Evolutionary conservation across 495 filamentous ascomycete species (phyloP), one percentile per base, ranked within the genome.

Genomic region (Hyaloscypha finlandica): DNA sequence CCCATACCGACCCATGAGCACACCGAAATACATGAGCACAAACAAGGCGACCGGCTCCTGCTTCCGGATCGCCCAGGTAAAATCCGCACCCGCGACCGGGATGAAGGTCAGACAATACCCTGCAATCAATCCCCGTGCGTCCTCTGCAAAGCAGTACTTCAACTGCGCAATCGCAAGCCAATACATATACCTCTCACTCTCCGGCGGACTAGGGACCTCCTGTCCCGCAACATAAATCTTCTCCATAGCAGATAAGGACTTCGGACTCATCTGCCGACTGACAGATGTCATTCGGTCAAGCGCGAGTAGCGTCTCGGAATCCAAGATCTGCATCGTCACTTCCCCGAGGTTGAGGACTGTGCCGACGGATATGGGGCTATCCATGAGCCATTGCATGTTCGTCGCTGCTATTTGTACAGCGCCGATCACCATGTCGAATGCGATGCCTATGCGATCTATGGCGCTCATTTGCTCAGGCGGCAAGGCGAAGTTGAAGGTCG

Each of bases 11-110:
- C 68, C 60, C 30, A 78, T 6, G 19, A 76, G 61, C 39, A 78
- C 72, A 1, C 64, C 63, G 73, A 74, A 78, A 62, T 76, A 70
- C 68, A 76, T 70, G 52, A 75, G 37, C 6, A 78, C 74, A 56
- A 76, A 73, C 42, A 78, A 59, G 5, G 75, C 64, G 66, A 77
- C 73, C 16, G 76, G 76, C 42, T 78, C 74, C 9, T 56, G 68
- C 19, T 61, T 64, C 42, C 63, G 73, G 42, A 78, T 30, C 14
- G 72, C 73, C 2, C 68, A n/a, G 8, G 64, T 63, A 64, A 76
- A 77, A 39, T 70, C 73, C 20, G 69, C 65, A 14, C 75, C 74
- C 12, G 68, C 68, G 6, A 67, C 5, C n/a, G 51, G 57, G 4
- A 73, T 71, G 51, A 77, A 76, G 3, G 68, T 67, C 14, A 70